phyloP scores from a whole-genome alignment of 2,329 filamentous ascomycete species.

The Alternaria tenuissima region DNA sequence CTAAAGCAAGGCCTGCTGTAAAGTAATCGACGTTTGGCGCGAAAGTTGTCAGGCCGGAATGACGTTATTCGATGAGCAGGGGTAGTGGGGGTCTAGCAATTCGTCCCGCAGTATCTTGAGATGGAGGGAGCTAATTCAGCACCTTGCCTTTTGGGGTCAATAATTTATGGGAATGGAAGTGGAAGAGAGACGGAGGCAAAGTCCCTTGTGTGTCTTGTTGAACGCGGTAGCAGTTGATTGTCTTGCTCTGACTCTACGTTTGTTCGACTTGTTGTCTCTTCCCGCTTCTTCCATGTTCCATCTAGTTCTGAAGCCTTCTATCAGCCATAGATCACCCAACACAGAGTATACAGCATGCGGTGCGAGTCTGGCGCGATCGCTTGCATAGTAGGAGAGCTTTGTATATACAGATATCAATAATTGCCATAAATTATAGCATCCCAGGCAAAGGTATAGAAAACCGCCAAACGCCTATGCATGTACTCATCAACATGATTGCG shows the following conservation, averaged over 20 bases:
- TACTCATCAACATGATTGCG: constrained; percentile 11
- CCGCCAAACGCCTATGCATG: constrained; percentile 40
- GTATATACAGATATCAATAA: constrained; percentile 19
- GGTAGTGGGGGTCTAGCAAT: constrained; percentile 25
- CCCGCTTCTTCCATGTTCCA: constrained; percentile 35
- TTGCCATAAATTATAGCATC: constrained; percentile 17
- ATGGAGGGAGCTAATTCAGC: constrained; percentile 5
- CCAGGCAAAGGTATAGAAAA: constrained; percentile 28
- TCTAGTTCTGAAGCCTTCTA: constrained; percentile 28
- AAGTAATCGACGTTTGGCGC: constrained; percentile 9
- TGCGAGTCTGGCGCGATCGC: neutral
- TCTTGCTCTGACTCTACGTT: constrained; percentile 33
- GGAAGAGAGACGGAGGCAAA: neutral
- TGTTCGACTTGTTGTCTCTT: constrained; percentile 24
- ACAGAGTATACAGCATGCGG: neutral
- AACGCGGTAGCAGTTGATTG: constrained; percentile 15
- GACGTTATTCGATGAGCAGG: constrained; percentile 40
- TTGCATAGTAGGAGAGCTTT: neutral
- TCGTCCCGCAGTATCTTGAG: constrained; percentile 14
- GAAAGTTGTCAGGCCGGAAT: constrained; percentile 27
- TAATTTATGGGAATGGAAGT: neutral
- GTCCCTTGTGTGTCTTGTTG: constrained; percentile 21
- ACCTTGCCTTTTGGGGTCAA: neutral
- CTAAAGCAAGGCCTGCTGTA: constrained; percentile 24
- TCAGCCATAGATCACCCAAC: neutral